Percentiles rank a stretch among this genome's conserved stretches.
Conservation (phyloP, 2,329 filamentous ascomycete species). For the Penicillium sp. region DNA sequence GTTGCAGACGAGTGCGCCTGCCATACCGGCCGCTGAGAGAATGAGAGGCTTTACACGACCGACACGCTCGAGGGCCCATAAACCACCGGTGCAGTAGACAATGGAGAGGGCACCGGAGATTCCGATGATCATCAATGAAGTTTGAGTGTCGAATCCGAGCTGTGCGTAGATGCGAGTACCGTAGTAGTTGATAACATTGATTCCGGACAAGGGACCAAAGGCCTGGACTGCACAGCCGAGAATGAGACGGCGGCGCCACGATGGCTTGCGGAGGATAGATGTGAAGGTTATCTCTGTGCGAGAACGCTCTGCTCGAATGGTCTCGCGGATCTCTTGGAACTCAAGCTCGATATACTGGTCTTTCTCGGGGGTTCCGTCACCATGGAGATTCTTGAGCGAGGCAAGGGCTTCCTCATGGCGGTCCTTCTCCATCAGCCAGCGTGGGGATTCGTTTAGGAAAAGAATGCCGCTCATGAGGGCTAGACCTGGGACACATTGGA, state of each 20-base stretch:
- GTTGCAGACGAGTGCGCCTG: constrained; percentile 39
- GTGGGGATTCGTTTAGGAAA: constrained; percentile 33
- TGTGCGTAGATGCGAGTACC: constrained; percentile 46
- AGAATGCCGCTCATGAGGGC: constrained; percentile 32
- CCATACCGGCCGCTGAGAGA: constrained; percentile 44
- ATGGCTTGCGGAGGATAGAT: constrained; percentile 45
- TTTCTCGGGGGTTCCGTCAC: constrained; percentile 17
- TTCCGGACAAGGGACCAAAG: constrained; percentile 51
- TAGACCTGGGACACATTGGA: constrained; percentile 44
- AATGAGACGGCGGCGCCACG: constrained; percentile 48
- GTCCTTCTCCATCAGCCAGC: constrained; percentile 29
- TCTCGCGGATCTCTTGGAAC: constrained; percentile 42
- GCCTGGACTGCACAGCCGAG: constrained; percentile 51
- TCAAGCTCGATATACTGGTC: constrained; percentile 38
- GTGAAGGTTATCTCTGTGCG: constrained; percentile 38
- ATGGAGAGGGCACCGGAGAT: constrained; percentile 53
- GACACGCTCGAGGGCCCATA: constrained; percentile 48
- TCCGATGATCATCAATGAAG: constrained; percentile 53
- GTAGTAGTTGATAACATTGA: constrained; percentile 51
- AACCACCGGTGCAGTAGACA: constrained; percentile 48
- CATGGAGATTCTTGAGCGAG: constrained; percentile 19
- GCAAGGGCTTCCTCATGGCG: constrained; percentile 24
- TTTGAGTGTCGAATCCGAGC: constrained; percentile 47
- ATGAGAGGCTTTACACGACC: constrained; percentile 53
- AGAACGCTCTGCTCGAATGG: constrained; percentile 39